phyloP scores from a whole-genome alignment of 129 eudicot genomes.

The Calendula officinalis region DNA sequence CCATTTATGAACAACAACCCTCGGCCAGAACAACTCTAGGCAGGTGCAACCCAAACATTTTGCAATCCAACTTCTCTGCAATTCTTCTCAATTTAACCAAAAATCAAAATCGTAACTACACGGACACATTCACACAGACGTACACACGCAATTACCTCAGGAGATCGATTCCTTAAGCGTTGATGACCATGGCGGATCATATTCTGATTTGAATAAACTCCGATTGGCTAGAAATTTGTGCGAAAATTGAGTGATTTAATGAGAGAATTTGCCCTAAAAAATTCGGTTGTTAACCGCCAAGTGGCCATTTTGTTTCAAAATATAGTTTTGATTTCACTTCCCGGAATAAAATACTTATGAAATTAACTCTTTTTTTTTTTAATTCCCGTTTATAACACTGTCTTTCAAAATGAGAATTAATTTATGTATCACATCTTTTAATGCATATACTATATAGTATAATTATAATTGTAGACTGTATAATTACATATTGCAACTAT shows the following conservation, averaged over 20 bases:
- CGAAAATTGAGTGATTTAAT: not conserved
- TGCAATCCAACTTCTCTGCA: slow-evolving; percentile 72
- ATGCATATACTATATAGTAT: too few species aligned
- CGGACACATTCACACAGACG: not conserved
- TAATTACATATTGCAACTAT: too few species aligned
- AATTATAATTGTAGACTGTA: too few species aligned
- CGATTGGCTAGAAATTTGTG: not conserved
- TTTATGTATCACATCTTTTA: too few species aligned
- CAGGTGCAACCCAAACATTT: slow-evolving; percentile 66
- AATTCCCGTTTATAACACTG: too few species aligned
- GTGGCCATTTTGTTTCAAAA: not conserved
- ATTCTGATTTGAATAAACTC: slow-evolving; percentile 3
- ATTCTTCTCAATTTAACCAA: slow-evolving; percentile 35
- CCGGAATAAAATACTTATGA: too few species aligned
- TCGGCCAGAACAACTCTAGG: slow-evolving; percentile 78
- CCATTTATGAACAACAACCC: slow-evolving; percentile 66
- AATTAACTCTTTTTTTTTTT: too few species aligned
- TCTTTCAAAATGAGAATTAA: too few species aligned
- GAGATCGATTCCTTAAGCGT: slow-evolving; percentile 23
- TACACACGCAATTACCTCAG: slow-evolving; percentile 10
- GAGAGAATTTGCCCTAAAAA: not conserved
- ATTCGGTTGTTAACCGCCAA: not conserved
- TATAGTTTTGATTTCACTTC: slow-evolving; percentile 9
- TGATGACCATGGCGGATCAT: slow-evolving; percentile 22
- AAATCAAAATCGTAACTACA: slow-evolving; percentile 8